Percentiles rank a stretch among this genome's conserved stretches.
Evolutionary conservation across 2,329 filamentous ascomycete species (phyloP).

Genomic region (Samsoniella hepiali): DNA sequence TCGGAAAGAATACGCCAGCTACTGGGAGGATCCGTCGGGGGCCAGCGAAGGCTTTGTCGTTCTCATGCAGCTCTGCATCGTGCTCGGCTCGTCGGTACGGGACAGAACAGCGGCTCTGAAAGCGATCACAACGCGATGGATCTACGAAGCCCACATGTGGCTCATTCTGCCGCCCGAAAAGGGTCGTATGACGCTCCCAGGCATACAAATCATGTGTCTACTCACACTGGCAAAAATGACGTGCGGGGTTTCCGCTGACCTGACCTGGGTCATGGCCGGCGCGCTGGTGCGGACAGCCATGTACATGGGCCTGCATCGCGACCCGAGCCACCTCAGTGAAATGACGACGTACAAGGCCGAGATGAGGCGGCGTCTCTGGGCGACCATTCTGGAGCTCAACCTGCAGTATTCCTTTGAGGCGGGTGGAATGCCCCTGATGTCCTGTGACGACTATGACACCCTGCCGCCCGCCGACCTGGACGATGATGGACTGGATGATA

Average conservation of each 20-base stretch:
- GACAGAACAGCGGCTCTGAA: slow-evolving; percentile 45
- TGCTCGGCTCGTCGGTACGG: slow-evolving; percentile 47
- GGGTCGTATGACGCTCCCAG: slow-evolving; percentile 44
- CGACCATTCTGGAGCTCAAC: slow-evolving; percentile 53
- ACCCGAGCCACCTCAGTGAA: slow-evolving; percentile 47
- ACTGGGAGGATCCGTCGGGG: slow-evolving; percentile 43
- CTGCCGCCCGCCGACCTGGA: slow-evolving; percentile 48
- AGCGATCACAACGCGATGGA: slow-evolving; percentile 44
- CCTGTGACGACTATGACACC: slow-evolving; percentile 48
- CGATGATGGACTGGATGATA: slow-evolving; percentile 47
- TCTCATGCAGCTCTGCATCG: slow-evolving; percentile 53
- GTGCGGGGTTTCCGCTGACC: slow-evolving; percentile 46
- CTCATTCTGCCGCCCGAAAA: slow-evolving; percentile 47
- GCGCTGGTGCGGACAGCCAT: slow-evolving; percentile 52
- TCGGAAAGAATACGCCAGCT: slow-evolving; percentile 48
- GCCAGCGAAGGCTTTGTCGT: slow-evolving; percentile 45
- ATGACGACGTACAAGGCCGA: slow-evolving; percentile 49
- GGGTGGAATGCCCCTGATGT: slow-evolving; percentile 48
- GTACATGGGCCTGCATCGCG: slow-evolving; percentile 57
- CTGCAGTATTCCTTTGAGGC: slow-evolving; percentile 49
- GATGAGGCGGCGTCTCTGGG: slow-evolving; percentile 55
- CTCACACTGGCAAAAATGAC: slow-evolving; percentile 48
- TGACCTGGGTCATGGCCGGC: slow-evolving; percentile 52
- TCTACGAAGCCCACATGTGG: slow-evolving; percentile 52
- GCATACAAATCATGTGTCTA: slow-evolving; percentile 52